Conservation (phyloP, 345 rosid genomes). For the Bretschneidera sinensis region DNA sequence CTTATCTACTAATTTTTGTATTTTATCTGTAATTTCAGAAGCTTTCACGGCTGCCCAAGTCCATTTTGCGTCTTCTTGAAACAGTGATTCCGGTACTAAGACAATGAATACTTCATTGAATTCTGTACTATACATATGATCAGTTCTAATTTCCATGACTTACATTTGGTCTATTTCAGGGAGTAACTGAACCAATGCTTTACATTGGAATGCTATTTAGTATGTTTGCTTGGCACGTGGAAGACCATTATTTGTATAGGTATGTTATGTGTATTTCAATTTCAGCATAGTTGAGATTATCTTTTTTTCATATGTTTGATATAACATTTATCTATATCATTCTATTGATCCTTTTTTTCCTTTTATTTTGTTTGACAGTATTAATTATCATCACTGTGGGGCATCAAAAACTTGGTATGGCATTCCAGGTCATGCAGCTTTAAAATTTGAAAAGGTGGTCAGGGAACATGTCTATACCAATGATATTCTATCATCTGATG, state of each 20-base stretch:
- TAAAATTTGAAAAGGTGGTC: constrained; percentile 87
- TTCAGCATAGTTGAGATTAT: not conserved
- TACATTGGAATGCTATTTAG: constrained; percentile 99
- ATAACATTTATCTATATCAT: not conserved
- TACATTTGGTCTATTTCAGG: constrained; percentile 51
- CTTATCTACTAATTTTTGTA: not conserved
- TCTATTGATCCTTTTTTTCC: constrained; percentile 1
- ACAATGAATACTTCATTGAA: not conserved
- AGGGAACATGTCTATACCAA: constrained; percentile 71
- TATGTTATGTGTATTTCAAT: constrained; percentile 17
- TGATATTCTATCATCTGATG: constrained; percentile 68
- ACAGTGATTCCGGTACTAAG: constrained; percentile 75
- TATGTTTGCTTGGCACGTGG: constrained; percentile 99
- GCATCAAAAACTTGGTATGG: constrained; percentile 99
- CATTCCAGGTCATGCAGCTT: constrained; percentile 91
- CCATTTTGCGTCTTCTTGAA: constrained; percentile 82
- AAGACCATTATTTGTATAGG: constrained; percentile 98
- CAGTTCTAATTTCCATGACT: constrained; percentile 8
- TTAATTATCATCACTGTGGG: constrained; percentile 98
- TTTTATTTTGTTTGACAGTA: constrained; percentile 44
- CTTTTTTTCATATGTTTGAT: not conserved
- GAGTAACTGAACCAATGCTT: constrained; percentile 99
- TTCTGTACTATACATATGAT: not conserved
- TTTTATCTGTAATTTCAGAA: constrained; percentile 42
- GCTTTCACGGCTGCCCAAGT: constrained; percentile 80